Evolutionary conservation across 2,329 filamentous ascomycete genomes (phyloP).

Genomic region (Penicillium sp.): DNA sequence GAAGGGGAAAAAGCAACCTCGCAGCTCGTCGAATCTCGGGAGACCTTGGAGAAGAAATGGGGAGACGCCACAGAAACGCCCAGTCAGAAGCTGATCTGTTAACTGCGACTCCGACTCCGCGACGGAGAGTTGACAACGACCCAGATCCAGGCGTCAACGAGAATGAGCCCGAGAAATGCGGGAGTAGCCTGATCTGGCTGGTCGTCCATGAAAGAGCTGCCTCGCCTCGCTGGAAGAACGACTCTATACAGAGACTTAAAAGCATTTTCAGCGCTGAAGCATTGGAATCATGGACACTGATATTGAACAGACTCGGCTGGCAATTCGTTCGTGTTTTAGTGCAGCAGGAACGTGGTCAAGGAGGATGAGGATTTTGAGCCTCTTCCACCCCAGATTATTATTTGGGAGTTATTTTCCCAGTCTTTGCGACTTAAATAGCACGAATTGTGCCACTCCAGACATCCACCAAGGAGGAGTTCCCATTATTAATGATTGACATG

Average conservation of each 20-base stretch:
- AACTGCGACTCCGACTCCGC: neutral
- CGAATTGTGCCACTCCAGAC: constrained; percentile 1
- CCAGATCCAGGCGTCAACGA: neutral
- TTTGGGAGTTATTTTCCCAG: neutral
- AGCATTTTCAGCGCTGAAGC: neutral
- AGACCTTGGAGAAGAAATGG: constrained; percentile 11
- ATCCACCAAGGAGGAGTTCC: neutral
- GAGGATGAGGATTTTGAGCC: constrained; percentile 14
- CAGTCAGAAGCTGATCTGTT: constrained; percentile 5
- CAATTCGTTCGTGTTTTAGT: neutral
- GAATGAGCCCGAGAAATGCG: constrained; percentile 14
- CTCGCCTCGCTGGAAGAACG: neutral
- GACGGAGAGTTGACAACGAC: neutral
- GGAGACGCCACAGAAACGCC: constrained; percentile 16
- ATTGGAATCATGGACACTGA: neutral
- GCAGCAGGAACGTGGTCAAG: constrained; percentile 1
- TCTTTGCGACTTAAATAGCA: neutral
- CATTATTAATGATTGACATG: constrained; percentile 9
- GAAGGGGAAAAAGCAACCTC: constrained; percentile 15
- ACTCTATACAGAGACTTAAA: neutral
- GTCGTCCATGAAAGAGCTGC: neutral
- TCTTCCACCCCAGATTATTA: constrained; percentile 16
- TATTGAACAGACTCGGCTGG: neutral
- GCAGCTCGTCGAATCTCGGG: constrained; percentile 11
- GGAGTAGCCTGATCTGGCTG: neutral